Evolutionary conservation across 805 yeast species (phyloP), one percentile per base, ranked within the genome.

Genomic region (Myxozyma kluyveri): DNA sequence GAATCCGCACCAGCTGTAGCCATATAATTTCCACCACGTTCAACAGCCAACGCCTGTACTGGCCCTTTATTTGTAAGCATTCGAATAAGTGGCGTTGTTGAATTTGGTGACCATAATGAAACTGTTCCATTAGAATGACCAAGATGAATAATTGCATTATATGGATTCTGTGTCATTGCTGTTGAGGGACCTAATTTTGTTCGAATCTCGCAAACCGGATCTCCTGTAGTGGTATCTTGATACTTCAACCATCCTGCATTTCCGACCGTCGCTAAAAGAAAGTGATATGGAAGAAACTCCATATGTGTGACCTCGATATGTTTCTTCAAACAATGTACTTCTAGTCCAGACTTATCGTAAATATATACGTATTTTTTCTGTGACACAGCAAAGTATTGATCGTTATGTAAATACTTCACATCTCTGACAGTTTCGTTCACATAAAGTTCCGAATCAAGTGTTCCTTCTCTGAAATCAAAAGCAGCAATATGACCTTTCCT

Each of bases 211-310:
- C 88, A 76, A 1, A 90, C 93, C 31, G 88, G 72, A 42, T 76
- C 79, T 55, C 99, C 99, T 0, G 98, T 93, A 2, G 96, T 84
- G 1, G 90, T 95, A 69, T 93, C 99, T 65, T 93, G 98, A 69
- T 88, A 93, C 70, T 86, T 88, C 55, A 93, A 75, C 69, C 77
- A 86, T 4, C 96, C 96, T 2, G 95, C 81, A 61, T 86, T 82
- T 38, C 99, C 98, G 0, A 95, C 88, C 0, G 96, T 81, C 1
- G 84, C 89, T 43, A 93, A 75, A 35, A 93, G 72, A 63, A 84
- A 90, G 70, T 93, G 99, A 67, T 90, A 93, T 0, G 98, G 98
- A 60, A 93, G 75, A 65, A 88, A 93, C 57, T 90, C 95, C 64
- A 93, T 72, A 53, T 79, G 74, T 35, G 90, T 87, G 24, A 84